Percentiles rank a stretch among this genome's conserved stretches.
These are phyloP conservation scores for Uronychia setigera DNA, from an alignment of 73 alveolate species.

Conservation along the genomic window DNA sequence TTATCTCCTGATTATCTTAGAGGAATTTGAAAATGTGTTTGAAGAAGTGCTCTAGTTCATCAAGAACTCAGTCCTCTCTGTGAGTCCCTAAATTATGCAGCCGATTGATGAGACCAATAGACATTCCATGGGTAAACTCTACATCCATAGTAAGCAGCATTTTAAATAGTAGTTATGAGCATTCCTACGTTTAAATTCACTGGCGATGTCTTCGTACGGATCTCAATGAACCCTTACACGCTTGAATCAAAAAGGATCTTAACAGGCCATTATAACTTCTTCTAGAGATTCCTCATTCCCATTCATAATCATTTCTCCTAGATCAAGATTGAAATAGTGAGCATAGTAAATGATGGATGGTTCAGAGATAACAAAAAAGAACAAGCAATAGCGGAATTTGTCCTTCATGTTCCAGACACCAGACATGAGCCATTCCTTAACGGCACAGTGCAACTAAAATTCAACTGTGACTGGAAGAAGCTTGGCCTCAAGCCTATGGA, in stretches of 20 bases:
- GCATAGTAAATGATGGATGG: conserved; percentile 57
- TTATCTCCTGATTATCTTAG: not conserved
- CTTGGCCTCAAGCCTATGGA: conserved; percentile 27
- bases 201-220: conserved; percentile 29
- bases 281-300: conserved; percentile 53
- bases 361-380: conserved; percentile 54
- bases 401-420: not conserved
- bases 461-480: conserved; percentile 32
- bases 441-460: not conserved
- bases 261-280: conserved; percentile 19
- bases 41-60: not conserved
- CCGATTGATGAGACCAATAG: conserved; percentile 47
- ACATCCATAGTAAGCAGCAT: not conserved
- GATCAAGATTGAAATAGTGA: conserved; percentile 40
- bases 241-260: conserved; percentile 28
- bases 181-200: not conserved
- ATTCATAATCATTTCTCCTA: conserved; percentile 59
- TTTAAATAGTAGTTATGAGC: not conserved
- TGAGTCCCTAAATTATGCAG: conserved; percentile 42
- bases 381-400: conserved; percentile 1
- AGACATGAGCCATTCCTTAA: not conserved
- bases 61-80: not conserved
- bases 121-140: conserved; percentile 56
- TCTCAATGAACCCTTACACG: conserved; percentile 27
- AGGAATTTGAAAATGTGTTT: not conserved